Evolutionary conservation across 345 rosid species (phyloP).

Genomic region (Eucalyptus viminalis): DNA sequence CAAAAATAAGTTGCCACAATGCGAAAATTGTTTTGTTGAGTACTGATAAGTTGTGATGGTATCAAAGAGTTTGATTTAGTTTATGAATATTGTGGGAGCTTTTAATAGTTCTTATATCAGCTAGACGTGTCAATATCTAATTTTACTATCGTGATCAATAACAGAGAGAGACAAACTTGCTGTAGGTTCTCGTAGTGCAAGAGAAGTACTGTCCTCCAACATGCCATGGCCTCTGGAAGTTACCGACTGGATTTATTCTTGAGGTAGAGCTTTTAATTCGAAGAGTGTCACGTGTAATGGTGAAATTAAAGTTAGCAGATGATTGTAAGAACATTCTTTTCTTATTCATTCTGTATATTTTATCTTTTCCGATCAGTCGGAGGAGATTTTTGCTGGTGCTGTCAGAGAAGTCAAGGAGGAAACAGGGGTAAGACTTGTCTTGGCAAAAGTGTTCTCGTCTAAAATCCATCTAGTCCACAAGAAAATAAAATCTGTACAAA

Average conservation of each 20-base stretch:
- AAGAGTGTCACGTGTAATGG: neutral
- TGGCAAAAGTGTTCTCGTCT: neutral
- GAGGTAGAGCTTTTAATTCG: conserved; percentile 30
- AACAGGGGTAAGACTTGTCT: conserved; percentile 62
- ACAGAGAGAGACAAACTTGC: neutral
- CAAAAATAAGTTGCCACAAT: neutral
- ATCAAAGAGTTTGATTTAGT: neutral
- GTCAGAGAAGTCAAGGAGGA: conserved; percentile 96
- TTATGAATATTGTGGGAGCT: neutral
- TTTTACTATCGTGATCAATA: neutral
- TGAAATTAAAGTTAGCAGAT: neutral
- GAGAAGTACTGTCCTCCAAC: conserved; percentile 71
- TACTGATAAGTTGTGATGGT: neutral
- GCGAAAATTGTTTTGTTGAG: neutral
- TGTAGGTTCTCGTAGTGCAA: conserved; percentile 93
- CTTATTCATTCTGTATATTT: neutral
- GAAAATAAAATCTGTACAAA: neutral
- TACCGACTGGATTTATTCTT: conserved; percentile 86
- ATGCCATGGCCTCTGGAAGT: conserved; percentile 58
- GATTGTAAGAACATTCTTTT: neutral
- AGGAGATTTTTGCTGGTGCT: conserved; percentile 84
- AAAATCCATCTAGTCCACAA: neutral
- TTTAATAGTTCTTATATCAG: neutral
- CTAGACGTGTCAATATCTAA: neutral
- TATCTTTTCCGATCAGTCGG: conserved; percentile 27